Evolutionary conservation across 2,329 filamentous ascomycete species (phyloP), one percentile per base, ranked within the genome.

Genomic region (Thelonectria discophora): DNA sequence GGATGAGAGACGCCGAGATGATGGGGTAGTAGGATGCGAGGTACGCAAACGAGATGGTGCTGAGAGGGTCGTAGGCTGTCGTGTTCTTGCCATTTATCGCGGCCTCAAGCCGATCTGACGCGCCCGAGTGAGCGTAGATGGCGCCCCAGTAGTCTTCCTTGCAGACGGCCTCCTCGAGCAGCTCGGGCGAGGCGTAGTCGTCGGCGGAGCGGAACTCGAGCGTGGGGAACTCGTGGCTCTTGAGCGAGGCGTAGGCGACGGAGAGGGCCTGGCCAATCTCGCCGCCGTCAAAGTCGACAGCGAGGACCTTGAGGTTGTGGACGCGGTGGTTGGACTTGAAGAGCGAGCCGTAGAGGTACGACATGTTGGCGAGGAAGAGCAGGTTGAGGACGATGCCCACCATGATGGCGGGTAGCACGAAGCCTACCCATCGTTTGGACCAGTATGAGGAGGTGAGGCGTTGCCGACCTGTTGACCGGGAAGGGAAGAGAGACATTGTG

Each of bases 141-240:
- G 76, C 77, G 2, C 65, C 78, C 78, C 78, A 80, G 60, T 77
- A 78, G 30, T 72, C 61, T 0, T 66, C 68, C 12, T 72, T 65
- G 58, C 79, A 80, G 20, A 80, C 76, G 1, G 72, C 70, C n/a
- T 74, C 62, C 37, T 65, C 65, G 4, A 79, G 56, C 27, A 73
- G 65, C 1, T 55, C 67, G 0, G 71, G 52, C 0, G 66, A 64
- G 0, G 74, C 62, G 51, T 72, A 79, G n/a, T 75, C 50, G 1
- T 61, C 56, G 6, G 60, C 34, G 0, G 67, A 53, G 17, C 55
- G 64, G 48, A 76, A 73, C 24, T 73, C 66, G 20, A 80, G 47
- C 1, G 74, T 74, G 1, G 75, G 76, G 58, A 76, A 78, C 3
- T 30, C 52, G 10, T 71, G 56, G n/a, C 63, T 72, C 50, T 76